These are phyloP conservation scores for Articulospora tetracladia DNA, from an alignment of 495 filamentous ascomycete genomes.

Conservation along the genomic window DNA sequence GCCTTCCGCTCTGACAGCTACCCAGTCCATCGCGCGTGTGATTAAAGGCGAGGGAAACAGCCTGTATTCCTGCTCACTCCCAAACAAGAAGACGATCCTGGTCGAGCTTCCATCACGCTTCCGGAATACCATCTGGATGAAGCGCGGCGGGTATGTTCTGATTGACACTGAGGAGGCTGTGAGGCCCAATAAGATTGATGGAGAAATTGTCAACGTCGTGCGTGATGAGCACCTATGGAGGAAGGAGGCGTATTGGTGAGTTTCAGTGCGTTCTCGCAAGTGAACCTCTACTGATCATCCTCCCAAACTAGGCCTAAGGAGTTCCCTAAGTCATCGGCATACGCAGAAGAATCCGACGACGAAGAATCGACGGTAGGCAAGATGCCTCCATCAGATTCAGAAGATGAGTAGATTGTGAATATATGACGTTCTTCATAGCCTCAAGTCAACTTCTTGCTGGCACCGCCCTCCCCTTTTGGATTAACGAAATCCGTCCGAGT, in stretches of 20 bases:
- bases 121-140: constrained; percentile 88
- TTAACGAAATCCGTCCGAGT: constrained; percentile 38
- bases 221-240: constrained; percentile 89
- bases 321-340: constrained; percentile 61
- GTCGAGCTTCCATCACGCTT: constrained; percentile 80
- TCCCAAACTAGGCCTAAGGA: constrained; percentile 63
- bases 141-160: constrained; percentile 79
- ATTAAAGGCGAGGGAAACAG: constrained; percentile 83
- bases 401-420: constrained; percentile 40
- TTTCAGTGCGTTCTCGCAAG: background rate
- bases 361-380: constrained; percentile 75
- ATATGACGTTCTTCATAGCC: background rate
- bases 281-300: constrained; percentile 21
- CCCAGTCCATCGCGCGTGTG: constrained; percentile 69
- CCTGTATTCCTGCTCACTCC: constrained; percentile 70
- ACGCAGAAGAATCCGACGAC: constrained; percentile 59
- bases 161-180: constrained; percentile 64
- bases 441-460: constrained; percentile 24
- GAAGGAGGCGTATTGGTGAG: constrained; percentile 82
- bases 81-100: constrained; percentile 51
- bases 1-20: constrained; percentile 56
- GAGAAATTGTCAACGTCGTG: constrained; percentile 91
- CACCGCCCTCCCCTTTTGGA: constrained; percentile 21
- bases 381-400: constrained; percentile 67
- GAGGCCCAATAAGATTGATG: constrained; percentile 72